Evolutionary conservation across 495 filamentous ascomycete genomes (phyloP), one percentile per base, ranked within the genome.

Genomic region (Penicillium lividum): DNA sequence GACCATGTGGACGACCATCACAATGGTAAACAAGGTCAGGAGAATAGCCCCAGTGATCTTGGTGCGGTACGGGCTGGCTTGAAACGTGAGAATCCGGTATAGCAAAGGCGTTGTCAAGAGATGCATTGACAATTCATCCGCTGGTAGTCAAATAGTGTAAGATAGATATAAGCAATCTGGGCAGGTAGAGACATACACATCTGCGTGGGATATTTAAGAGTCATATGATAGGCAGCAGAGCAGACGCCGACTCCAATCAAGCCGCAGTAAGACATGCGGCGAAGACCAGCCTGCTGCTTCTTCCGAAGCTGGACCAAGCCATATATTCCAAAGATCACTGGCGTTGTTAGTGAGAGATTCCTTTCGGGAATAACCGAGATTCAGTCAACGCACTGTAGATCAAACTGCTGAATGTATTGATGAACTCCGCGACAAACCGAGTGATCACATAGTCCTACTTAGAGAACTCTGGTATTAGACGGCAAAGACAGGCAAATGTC

Each of bases 91-190:
- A 34, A 73, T 59, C 5, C 68, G 68, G 52, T 68, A 68, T 4
- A 73, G 48, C 10, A 73, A 64, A 0, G 70, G 70, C 0, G 70
- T 73, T 5, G 70, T 73, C n/a, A 70, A 59, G 22, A 73, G 63
- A 52, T 70, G 70, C 70, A 73, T 73, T 1, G 70, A 71, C 13
- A 73, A 50, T 46, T 73, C 70, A 50, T 73, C 70, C 60, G 68
- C 68, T 73, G 33, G 34, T 16, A 0, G 9, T 38, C 3, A 22
- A 36, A 15, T 0, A 31, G 6, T 27, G 45, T 36, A 7, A 49
- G 46, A 40, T 40, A 40, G 3, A 53, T 10, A 25, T 49, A 3
- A 46, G 9, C 25, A 5, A n/a, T 7, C 25, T 3, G 9, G 46
- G n/a, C 5, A 29, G 4, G 45, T 28, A 7, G 18, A 42, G 16